Evolutionary conservation across 176 grass and related monocot genomes (phyloP).

Genomic region (Rhynchospora tenuis): DNA sequence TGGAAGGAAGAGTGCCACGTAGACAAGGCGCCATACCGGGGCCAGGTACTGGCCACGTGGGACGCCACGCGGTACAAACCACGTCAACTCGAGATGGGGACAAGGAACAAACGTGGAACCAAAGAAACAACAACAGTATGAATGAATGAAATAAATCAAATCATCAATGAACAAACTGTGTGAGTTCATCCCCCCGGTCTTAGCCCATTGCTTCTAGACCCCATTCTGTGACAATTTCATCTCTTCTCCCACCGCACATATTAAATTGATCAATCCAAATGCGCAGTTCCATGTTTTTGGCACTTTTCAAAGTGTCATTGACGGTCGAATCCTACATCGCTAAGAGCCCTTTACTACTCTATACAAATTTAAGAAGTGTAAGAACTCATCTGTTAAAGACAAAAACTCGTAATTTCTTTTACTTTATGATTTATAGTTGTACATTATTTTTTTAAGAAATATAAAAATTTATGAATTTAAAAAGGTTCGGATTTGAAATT

Average conservation of each 20-base stretch:
- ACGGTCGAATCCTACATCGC: background rate
- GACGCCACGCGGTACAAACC: conserved; percentile 9
- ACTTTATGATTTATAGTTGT: too few relatives aligned
- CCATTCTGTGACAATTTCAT: background rate
- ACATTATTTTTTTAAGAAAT: too few relatives aligned
- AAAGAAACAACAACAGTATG: background rate
- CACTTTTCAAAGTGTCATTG: background rate
- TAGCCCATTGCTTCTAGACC: background rate
- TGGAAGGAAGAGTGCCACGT: background rate
- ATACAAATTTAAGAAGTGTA: background rate
- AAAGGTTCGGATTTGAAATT: too few relatives aligned
- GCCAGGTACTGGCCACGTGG: background rate
- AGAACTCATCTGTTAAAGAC: background rate
- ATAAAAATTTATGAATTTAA: too few relatives aligned
- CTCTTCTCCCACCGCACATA: background rate
- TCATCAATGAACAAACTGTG: background rate
- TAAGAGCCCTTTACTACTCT: background rate
- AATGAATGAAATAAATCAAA: background rate
- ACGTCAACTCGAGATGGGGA: background rate
- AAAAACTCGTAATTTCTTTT: background rate
- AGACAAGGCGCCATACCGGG: background rate
- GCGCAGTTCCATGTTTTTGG: background rate
- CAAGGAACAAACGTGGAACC: background rate
- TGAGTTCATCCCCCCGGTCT: background rate
- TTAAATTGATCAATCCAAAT: background rate